These are phyloP conservation scores for Xylaria sp. DNA, from an alignment of 2,329 filamentous ascomycete genomes.

Conservation along the genomic window DNA sequence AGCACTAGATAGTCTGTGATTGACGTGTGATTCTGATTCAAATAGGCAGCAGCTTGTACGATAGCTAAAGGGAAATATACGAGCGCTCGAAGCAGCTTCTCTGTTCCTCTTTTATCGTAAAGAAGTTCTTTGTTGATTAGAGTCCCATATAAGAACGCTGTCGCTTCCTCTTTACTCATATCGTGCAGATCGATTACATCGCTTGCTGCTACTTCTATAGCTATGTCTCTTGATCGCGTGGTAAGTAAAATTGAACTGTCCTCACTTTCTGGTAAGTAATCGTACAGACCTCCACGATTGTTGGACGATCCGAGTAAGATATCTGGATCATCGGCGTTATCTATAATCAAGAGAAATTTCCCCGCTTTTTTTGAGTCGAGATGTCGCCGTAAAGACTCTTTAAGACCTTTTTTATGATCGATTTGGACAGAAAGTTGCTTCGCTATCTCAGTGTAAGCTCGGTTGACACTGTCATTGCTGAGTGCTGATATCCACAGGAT, in stretches of 20 bases:
- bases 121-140: slow-evolving; percentile 43
- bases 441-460: slow-evolving; percentile 45
- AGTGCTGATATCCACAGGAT: slow-evolving; percentile 53
- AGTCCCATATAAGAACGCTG: slow-evolving; percentile 35
- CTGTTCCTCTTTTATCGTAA: slow-evolving; percentile 14
- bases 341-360: slow-evolving; percentile 49
- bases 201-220: slow-evolving; percentile 34
- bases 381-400: slow-evolving; percentile 28
- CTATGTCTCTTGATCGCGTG: slow-evolving; percentile 43
- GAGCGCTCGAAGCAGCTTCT: slow-evolving; percentile 42
- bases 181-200: slow-evolving; percentile 40
- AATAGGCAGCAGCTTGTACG: slow-evolving; percentile 48
- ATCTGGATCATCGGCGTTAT: slow-evolving; percentile 49
- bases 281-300: slow-evolving; percentile 26
- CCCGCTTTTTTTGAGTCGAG: slow-evolving; percentile 38
- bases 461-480: slow-evolving; percentile 46
- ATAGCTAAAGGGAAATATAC: slow-evolving; percentile 50
- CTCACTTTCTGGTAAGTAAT: slow-evolving; percentile 44
- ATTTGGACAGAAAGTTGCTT: slow-evolving; percentile 17
- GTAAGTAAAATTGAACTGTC: slow-evolving; percentile 46
- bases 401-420: slow-evolving; percentile 2
- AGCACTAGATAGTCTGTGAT: slow-evolving; percentile 44
- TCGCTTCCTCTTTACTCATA: slow-evolving; percentile 41
- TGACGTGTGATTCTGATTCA: slow-evolving; percentile 42
- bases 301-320: slow-evolving; percentile 31